phyloP scores from a whole-genome alignment of 805 yeast genomes.

The Starmerella apicola region DNA sequence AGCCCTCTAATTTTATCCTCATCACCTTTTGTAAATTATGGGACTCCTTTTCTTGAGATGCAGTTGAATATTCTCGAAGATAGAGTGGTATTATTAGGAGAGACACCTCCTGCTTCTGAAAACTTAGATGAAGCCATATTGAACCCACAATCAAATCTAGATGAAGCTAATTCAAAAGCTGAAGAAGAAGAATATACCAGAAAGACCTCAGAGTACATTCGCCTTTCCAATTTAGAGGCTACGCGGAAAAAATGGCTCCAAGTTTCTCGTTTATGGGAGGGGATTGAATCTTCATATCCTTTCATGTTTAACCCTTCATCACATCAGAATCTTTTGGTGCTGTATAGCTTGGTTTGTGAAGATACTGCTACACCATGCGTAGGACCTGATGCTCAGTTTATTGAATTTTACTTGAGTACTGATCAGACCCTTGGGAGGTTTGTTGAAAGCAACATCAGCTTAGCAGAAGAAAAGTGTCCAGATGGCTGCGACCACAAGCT shows the following conservation, averaged over 20 bases:
- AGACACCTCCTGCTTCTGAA: conserved; percentile 21
- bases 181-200: conserved; percentile 16
- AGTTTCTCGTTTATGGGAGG: conserved; percentile 56
- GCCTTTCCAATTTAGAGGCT: conserved; percentile 23
- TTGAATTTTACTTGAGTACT: conserved; percentile 81
- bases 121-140: conserved; percentile 35
- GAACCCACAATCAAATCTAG: conserved; percentile 1
- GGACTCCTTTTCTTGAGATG: conserved; percentile 50
- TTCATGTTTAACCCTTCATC: conserved; percentile 52
- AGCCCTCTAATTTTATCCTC: conserved; percentile 42
- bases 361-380: conserved; percentile 82
- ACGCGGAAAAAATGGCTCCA: conserved; percentile 28
- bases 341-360: conserved; percentile 71
- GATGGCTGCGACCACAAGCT: conserved; percentile 69
- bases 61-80: conserved; percentile 45
- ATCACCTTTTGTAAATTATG: conserved; percentile 73
- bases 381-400: conserved; percentile 75
- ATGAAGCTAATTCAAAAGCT: neutral
- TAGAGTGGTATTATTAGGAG: conserved; percentile 18
- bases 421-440: conserved; percentile 85
- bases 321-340: conserved; percentile 67
- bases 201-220: conserved; percentile 30
- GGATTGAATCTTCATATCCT: conserved; percentile 39
- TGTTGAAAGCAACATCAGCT: conserved; percentile 62
- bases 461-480: conserved; percentile 55